Base-by-base conservation (phyloP, 2,329 filamentous ascomycete species). In the Ceratocystis cubensis region DNA sequence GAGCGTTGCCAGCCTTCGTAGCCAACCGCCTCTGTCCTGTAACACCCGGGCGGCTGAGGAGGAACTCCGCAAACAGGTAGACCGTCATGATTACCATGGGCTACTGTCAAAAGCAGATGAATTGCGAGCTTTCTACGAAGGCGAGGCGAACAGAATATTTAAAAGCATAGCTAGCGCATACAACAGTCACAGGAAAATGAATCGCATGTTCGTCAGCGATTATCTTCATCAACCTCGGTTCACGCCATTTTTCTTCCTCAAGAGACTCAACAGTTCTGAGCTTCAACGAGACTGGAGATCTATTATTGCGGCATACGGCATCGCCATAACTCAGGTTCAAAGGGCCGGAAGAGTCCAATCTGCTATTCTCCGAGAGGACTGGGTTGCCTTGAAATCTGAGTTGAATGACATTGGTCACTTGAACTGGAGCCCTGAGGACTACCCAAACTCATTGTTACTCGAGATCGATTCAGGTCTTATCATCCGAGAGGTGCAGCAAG, bases 381-480 rank as follows among this genome's bases (percentile, higher is more conserved):
- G 41, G 56, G 8, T 25, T 33, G 75, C 77, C 3, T 70, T 83
- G 0, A 46, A 75, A 0, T 74, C 70, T 8, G 82, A 83, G 68
- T 67, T 80, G 0, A 50, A 70, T 1, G 85, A 85, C 66, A 17
- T 69, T 0, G 85, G 84, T 0, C 84, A 86, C 68, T 69, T 71
- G 1, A 82, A 80, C 8, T 89, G 85, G 84, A 70, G 79, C 5
- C 79, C 81, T 0, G 8, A 71, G 0, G 68, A 81, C 0, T 74
- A 77, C 46, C 84, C 86, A 0, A 86, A 89, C 25, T 84, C 78
- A 68, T 75, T 90, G 0, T 74, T 91, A 0, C 68, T 90, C 0
- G 86, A 90, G 71, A 75, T 86, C 0, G 86, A 90, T 65, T 83
- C 78, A 44, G 79, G 80, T 0, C 77, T 90, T 1, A 71, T 84